Evolutionary conservation across 164 flowering plant genomes (phyloP), one percentile per base, ranked within the genome.

Genomic region (Annona squamosa): DNA sequence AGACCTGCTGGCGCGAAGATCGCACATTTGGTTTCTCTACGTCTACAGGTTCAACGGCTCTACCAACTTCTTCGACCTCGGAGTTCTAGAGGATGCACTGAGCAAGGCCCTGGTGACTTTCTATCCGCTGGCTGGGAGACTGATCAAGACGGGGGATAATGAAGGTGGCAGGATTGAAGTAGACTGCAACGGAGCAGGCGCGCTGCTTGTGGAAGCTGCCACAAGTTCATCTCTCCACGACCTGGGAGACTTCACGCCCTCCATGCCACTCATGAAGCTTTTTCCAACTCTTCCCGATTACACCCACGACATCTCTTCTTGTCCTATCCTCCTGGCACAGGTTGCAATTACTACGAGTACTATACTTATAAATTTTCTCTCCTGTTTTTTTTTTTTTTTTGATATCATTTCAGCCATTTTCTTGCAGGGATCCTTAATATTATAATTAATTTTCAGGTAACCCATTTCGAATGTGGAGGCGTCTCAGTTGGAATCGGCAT

Each of bases 401-500:
- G 0, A 26, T 26, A 26, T 26, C 37, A 26, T 26, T 26, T 26
- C 37, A 26, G 37, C 37, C 37, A 26, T 26, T 26, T 26, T 26
- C 37, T 26, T 26, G 37, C 37, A 26, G 37, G 37, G 37, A 26
- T 26, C 37, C 37, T 26, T 26, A 26, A 26, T 26, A 26, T 26
- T 26, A 26, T 26, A 26, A 26, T 26, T 26, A 26, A 26, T 26
- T 26, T 26, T 26, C 59, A 89, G 90, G 84, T 91, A 0, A 89
- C 97, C 2, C 61, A 42, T n/a, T 73, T 78, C 63, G 70, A 71
- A 61, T 74, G 76, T 43, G 80, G 89, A 61, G 89, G 72, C 2
- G 72, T 61, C 18, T 42, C 52, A 1, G 56, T 69, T 1, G 93
- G 95, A 19, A 86, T 87, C 4, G 91, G 88, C 4, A 82, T 89